These are phyloP conservation scores for Penicillium lividum DNA, from an alignment of 495 filamentous ascomycete genomes.

Conservation along the genomic window DNA sequence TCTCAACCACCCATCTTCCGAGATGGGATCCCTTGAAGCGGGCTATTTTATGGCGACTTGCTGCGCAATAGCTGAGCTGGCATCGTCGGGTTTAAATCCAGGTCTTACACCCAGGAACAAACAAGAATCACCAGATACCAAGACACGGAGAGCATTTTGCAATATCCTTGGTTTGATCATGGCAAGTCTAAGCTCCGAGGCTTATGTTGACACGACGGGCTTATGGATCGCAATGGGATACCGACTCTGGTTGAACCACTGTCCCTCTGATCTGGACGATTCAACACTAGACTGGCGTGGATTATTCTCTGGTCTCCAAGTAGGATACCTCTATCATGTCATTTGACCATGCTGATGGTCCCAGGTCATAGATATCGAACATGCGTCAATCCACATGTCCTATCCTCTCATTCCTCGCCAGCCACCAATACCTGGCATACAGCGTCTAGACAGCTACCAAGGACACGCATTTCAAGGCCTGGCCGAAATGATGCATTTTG, in stretches of 20 bases:
- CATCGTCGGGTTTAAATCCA: conserved; percentile 17
- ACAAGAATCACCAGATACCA: background rate
- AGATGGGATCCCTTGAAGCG: conserved; percentile 26
- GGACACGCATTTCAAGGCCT: conserved; percentile 38
- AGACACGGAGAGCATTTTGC: conserved; percentile 25
- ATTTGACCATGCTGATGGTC: background rate
- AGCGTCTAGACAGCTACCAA: conserved; percentile 27
- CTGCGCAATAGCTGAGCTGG: conserved; percentile 37
- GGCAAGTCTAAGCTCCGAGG: conserved; percentile 42
- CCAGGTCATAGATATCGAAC: conserved; percentile 46
- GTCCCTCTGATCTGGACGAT: conserved; percentile 23
- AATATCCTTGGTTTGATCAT: conserved; percentile 45
- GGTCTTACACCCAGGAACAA: background rate
- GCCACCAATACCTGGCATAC: conserved; percentile 30
- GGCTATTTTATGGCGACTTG: conserved; percentile 39
- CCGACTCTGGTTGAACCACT: conserved; percentile 38
- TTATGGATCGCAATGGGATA: conserved; percentile 46
- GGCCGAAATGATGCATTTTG: conserved; percentile 44
- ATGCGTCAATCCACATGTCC: conserved; percentile 46
- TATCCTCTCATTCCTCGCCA: conserved; percentile 39
- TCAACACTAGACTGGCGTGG: conserved; percentile 35
- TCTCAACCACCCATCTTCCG: conserved; percentile 31
- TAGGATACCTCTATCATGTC: conserved; percentile 5
- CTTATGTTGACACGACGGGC: conserved; percentile 37
- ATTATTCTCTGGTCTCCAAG: conserved; percentile 42